Percentiles rank a stretch among this genome's conserved stretches.
phyloP scores from a whole-genome alignment of 2,329 filamentous ascomycete species.

The Monilinia fructigena region DNA sequence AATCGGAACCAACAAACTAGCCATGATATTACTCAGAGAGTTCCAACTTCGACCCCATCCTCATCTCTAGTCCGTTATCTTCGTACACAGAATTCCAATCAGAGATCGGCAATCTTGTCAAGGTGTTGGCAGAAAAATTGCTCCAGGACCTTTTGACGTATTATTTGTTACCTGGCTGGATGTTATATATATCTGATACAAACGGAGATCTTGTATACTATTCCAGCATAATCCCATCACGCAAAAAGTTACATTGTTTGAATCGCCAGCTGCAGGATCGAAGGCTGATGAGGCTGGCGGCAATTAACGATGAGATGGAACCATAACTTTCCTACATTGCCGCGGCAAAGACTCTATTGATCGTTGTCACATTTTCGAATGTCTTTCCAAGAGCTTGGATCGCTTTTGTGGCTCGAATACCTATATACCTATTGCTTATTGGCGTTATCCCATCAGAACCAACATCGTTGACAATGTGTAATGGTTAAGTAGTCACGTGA shows the following conservation, averaged over 20 bases:
- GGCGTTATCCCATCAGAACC: neutral
- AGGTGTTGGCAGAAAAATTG: neutral
- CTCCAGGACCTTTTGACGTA: neutral
- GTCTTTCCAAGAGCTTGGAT: neutral
- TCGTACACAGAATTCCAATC: neutral
- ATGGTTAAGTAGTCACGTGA: neutral
- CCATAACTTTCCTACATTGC: neutral
- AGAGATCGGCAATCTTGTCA: neutral
- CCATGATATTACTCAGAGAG: neutral
- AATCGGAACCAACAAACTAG: neutral
- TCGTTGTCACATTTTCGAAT: neutral
- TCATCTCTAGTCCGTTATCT: neutral
- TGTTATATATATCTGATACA: neutral
- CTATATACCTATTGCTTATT: neutral
- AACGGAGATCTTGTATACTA: neutral
- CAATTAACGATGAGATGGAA: neutral
- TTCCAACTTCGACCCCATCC: neutral
- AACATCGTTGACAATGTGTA: neutral
- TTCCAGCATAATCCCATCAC: neutral
- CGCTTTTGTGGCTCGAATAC: neutral
- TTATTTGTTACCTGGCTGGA: neutral
- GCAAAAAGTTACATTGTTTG: neutral
- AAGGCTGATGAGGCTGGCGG: constrained; percentile 16
- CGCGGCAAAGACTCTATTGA: too few species aligned
- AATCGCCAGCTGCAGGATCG: neutral